Base-by-base conservation (phyloP, 805 yeast genomes). In the Isabelozyma heimii region DNA sequence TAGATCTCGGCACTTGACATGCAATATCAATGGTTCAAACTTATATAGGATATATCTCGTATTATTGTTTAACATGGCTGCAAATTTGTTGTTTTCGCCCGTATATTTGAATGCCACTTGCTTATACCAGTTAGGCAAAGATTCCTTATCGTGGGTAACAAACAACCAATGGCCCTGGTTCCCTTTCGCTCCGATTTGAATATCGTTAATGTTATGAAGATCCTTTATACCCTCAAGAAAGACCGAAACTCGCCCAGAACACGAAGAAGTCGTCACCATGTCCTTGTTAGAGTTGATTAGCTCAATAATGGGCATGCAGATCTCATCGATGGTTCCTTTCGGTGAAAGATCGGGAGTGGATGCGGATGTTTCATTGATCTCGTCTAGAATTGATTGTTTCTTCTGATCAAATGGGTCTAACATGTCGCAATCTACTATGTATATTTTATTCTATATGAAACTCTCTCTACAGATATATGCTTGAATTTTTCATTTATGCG, bases 221-320 rank as follows among this genome's bases (percentile, higher is more conserved):
- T 57, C 51, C 56, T 88, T 87, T 8, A 67, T 64, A 2, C 96
- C 96, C 60, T 89, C 96, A 1, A 86, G 68, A 61, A 87, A 90
- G 0, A 90, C 90, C 49, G 92, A 84, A 1, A 89, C 85, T 58
- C 97, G 72, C 2, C 97, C 97, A 0, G 96, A 88, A 55, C 97
- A 90, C 14, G 94, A 85, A 1, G 95, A 87, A 0, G 97, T 90
- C 2, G 96, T 89, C 9, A 90, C 94, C 82, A 87, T 78, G 53
- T 85, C 82, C 0, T 66, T 58, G 55, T 81, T 80, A 2, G 76
- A 55, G 59, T 90, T 90, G 56, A 90, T 85, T 13, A 84, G 61
- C 13, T 80, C 65, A 51, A 90, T 88, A 15, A 90, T 75, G 2
- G 96, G 96, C 10, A 85, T 59, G 57, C 95, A 85, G 16, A 79